Evolutionary conservation across 306 rosid genomes (phyloP).

Genomic region (Quercus bicolor): DNA sequence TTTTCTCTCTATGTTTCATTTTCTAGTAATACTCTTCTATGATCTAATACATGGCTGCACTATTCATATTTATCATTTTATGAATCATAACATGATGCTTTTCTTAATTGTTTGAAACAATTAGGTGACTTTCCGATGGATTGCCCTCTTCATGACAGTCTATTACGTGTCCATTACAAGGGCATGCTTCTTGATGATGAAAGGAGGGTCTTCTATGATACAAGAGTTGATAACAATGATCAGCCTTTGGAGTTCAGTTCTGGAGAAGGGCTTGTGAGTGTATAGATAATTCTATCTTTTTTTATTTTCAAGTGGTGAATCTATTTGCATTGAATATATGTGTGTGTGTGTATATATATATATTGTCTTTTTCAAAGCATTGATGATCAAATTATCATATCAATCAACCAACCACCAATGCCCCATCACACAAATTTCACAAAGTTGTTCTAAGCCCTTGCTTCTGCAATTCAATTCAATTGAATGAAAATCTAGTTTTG

Average conservation of each 20-base stretch:
- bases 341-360: no score
- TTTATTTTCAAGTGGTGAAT: no score
- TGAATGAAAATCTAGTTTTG: background rate
- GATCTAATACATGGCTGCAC: background rate
- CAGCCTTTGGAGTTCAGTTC: conserved; percentile 91
- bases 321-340: no score
- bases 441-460: background rate
- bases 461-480: background rate
- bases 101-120: conserved; percentile 27
- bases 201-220: conserved; percentile 70
- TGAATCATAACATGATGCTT: conserved; percentile 7
- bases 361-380: background rate
- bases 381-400: background rate
- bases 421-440: background rate
- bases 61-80: background rate
- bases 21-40: background rate
- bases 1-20: background rate
- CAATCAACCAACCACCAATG: conserved; percentile 3
- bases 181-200: conserved; percentile 69
- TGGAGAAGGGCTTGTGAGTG: conserved; percentile 97
- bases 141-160: conserved; percentile 98
- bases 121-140: conserved; percentile 99
- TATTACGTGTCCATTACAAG: conserved; percentile 84
- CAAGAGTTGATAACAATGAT: conserved; percentile 78
- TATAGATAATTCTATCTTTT: conserved; percentile 18